Evolutionary conservation across 257 asterid genomes (phyloP), one percentile per base, ranked within the genome.

Genomic region (Buddleja alternifolia): DNA sequence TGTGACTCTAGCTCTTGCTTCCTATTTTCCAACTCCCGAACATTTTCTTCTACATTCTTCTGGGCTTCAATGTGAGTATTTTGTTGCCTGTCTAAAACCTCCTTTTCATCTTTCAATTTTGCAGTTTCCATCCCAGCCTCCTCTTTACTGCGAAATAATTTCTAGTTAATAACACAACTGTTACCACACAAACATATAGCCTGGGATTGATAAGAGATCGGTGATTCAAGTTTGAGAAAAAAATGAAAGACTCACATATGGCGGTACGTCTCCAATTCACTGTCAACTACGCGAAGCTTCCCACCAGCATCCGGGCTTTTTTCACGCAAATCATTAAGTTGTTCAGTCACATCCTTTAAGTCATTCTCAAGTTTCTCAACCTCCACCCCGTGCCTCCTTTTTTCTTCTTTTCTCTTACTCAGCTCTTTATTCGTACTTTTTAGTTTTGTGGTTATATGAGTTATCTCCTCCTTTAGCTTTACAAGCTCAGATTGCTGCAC

Each of bases 101-200:
- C 99, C 78, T 94, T 91, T 85, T 91, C 97, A 59, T 86, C 96
- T 75, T 91, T 91, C 60, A 94, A 63, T 75, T 86, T 94, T 21
- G 97, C 96, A 81, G 99, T 94, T 89, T 83, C 81, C 89, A 81
- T 91, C 70, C 97, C 97, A 68, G 99, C 97, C 88, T 91, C 91
- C 81, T 91, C 99, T 81, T 94, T 91, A 71, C 99, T 94, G 88
- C 78, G 79, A 59, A 71, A 83, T 10, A 55, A 62, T 48, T 19
- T 39, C 44, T 50, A 58, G 52, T 54, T 24, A 76, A 52, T 10
- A n/a, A n/a, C n/a, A n/a, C 76, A 60, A 60, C 47, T 41, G 37
- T 34, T 60, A 45, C 19, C 48, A 40, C 37, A 42, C 44, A 52
- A 20, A 24, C 60, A 29, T 39, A 63, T 57, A 75, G 17, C 59